A percentile compares a stretch with the other conserved stretches of the same genome.
phyloP scores from a whole-genome alignment of 306 rosid genomes.

The Ochetophila trinervis region DNA sequence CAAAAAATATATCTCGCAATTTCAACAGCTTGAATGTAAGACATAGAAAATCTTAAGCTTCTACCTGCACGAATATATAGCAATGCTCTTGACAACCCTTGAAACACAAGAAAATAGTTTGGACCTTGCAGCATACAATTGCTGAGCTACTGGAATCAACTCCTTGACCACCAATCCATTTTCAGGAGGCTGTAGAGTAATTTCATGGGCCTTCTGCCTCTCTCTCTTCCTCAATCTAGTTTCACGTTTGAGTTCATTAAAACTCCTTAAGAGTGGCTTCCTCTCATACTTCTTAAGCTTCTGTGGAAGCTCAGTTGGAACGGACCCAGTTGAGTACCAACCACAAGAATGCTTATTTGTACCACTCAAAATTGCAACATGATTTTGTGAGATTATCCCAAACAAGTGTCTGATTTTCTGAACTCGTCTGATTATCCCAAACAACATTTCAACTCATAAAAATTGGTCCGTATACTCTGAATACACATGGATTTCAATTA shows the following conservation, averaged over 20 bases:
- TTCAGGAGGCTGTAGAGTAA: conserved; percentile 46
- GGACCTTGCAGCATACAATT: conserved; percentile 53
- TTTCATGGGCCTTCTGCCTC: conserved; percentile 47
- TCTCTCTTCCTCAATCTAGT: conserved; percentile 52
- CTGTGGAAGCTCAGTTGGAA: conserved; percentile 29
- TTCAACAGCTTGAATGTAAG: background rate
- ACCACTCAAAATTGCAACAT: conserved; percentile 3
- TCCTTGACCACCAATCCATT: conserved; percentile 56
- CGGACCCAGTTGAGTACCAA: conserved; percentile 30
- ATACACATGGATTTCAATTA: too few species aligned
- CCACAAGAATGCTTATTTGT: conserved; percentile 11
- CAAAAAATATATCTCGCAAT: background rate
- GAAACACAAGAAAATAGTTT: conserved; percentile 48
- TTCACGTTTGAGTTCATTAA: conserved; percentile 57
- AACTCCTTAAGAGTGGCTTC: conserved; percentile 48
- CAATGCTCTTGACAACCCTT: conserved; percentile 34
- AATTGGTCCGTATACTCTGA: background rate
- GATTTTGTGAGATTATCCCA: conserved; percentile 22
- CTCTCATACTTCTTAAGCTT: conserved; percentile 52
- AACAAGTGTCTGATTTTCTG: conserved; percentile 22
- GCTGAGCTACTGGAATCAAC: conserved; percentile 52
- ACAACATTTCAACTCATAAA: conserved; percentile 29
- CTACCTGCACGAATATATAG: conserved; percentile 56
- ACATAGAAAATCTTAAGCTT: conserved; percentile 1
- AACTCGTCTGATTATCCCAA: conserved; percentile 32